phyloP scores from a whole-genome alignment of 352 stramenopile species.

The Pythium aristosporum region DNA sequence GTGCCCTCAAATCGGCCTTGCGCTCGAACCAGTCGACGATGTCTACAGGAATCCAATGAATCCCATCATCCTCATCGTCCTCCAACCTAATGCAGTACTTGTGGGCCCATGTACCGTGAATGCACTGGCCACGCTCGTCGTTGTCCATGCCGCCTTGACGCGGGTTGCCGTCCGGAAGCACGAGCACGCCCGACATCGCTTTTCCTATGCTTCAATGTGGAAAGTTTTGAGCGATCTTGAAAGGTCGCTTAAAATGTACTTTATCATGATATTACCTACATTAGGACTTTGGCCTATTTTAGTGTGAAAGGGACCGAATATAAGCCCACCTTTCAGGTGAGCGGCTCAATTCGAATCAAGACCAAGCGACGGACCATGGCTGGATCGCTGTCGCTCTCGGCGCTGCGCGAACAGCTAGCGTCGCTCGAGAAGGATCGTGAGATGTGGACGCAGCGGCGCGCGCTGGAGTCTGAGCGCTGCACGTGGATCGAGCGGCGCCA shows the following conservation, averaged over 20 bases:
- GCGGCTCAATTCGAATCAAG: not conserved
- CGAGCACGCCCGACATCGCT: constrained; percentile 58
- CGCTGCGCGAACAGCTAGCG: constrained; percentile 17
- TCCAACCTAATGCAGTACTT: not conserved
- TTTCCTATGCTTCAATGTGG: not conserved
- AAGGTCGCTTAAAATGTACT: not conserved
- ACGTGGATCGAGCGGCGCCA: constrained; percentile 14
- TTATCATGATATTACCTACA: not conserved
- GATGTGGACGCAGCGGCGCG: not conserved
- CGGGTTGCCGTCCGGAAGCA: constrained; percentile 68
- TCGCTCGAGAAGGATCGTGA: constrained; percentile 19
- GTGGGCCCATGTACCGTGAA: constrained; percentile 47
- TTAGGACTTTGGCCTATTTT: not conserved
- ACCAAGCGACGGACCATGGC: not conserved
- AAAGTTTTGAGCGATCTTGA: not conserved
- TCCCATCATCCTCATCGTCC: not conserved
- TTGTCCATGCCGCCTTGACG: constrained; percentile 77
- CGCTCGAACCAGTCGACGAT: constrained; percentile 86
- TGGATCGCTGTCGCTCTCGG: constrained; percentile 8
- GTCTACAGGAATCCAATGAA: constrained; percentile 32
- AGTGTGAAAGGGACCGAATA: not conserved
- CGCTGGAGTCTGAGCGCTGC: not conserved
- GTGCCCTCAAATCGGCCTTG: constrained; percentile 61
- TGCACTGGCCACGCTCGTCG: constrained; percentile 79
- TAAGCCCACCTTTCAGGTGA: not conserved